Evolutionary conservation across 2,329 filamentous ascomycete species (phyloP).

Genomic region (Fusarium sp.): DNA sequence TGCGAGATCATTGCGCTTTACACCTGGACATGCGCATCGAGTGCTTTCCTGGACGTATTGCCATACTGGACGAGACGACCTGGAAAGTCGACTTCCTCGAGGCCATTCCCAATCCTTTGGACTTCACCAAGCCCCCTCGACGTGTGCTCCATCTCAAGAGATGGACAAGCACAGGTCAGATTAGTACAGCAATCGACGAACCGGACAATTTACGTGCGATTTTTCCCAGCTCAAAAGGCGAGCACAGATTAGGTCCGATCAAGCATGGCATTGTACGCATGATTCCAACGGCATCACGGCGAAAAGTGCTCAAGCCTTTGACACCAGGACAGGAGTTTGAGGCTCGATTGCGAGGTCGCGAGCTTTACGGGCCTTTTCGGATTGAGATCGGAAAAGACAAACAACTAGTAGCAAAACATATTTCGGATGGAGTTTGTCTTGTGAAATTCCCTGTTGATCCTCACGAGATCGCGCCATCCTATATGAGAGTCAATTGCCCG

Average conservation of each 20-base stretch:
- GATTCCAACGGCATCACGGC: conserved; percentile 2
- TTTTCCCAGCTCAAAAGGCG: not conserved
- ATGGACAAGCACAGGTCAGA: not conserved
- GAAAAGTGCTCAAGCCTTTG: not conserved
- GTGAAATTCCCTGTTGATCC: not conserved
- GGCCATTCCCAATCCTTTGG: not conserved
- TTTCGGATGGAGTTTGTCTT: not conserved
- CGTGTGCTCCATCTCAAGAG: not conserved
- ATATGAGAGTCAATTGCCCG: conserved; percentile 2
- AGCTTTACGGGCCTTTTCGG: not conserved
- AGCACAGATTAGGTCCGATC: conserved; percentile 1
- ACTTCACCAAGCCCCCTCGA: not conserved
- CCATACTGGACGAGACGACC: not conserved
- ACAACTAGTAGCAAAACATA: not conserved
- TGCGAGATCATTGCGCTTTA: conserved; percentile 4
- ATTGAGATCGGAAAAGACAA: not conserved
- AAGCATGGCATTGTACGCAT: conserved; percentile 24
- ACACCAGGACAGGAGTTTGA: not conserved
- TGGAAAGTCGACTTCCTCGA: conserved; percentile 14
- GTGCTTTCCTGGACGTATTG: not conserved
- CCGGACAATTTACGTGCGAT: not conserved
- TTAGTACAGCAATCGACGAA: not conserved
- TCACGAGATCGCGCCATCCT: not conserved
- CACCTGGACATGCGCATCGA: conserved; percentile 10
- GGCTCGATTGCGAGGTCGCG: not conserved